Evolutionary conservation across 2,329 filamentous ascomycete genomes (phyloP).

Genomic region (Alternaria alternata): DNA sequence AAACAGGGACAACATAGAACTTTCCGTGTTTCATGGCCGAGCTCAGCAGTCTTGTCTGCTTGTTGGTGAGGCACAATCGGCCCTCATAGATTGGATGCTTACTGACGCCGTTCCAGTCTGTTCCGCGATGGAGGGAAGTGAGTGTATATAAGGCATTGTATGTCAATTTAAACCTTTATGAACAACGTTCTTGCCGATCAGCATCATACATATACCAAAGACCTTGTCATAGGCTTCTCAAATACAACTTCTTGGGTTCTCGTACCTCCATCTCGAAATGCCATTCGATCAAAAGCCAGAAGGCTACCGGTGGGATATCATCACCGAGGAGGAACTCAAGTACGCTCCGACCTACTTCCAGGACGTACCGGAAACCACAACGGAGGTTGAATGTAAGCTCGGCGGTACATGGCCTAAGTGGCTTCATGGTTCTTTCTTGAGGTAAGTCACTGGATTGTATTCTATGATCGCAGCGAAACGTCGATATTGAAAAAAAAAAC

Average conservation of each 20-base stretch:
- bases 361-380: not conserved
- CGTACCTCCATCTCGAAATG: not conserved
- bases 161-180: not conserved
- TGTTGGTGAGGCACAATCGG: too few relatives aligned
- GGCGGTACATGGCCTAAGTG: not conserved
- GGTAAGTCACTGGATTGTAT: not conserved
- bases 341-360: slow-evolving; percentile 7
- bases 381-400: slow-evolving; percentile 1
- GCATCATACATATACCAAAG: not conserved
- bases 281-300: not conserved
- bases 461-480: too few relatives aligned
- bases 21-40: too few relatives aligned
- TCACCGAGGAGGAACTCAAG: slow-evolving; percentile 1
- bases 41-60: too few relatives aligned
- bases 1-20: too few relatives aligned
- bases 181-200: not conserved
- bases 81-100: too few relatives aligned
- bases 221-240: not conserved
- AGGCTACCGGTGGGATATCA: slow-evolving; percentile 2
- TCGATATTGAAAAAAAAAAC: too few relatives aligned
- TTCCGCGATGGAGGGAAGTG: too few relatives aligned
- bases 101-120: too few relatives aligned
- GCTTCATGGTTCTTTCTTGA: slow-evolving; percentile 6
- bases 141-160: not conserved
- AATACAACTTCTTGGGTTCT: not conserved